Evolutionary conservation across 2,329 filamentous ascomycete genomes (phyloP).

Genomic region (Venturia pyrina): DNA sequence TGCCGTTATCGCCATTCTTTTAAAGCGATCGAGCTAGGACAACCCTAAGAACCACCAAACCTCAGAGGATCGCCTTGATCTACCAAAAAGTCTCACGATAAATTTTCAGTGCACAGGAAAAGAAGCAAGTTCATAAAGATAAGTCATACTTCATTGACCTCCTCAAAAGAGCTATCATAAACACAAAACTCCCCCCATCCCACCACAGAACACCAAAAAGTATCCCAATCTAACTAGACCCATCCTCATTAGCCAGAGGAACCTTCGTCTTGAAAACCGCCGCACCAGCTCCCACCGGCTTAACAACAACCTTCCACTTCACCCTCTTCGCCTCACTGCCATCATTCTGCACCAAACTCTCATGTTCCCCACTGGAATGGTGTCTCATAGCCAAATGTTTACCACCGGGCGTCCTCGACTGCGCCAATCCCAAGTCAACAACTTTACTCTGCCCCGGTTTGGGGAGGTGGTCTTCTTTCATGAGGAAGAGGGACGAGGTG

Average conservation of each 20-base stretch:
- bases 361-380: slow-evolving; percentile 7
- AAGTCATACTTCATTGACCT: too few relatives aligned
- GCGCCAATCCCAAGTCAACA: slow-evolving; percentile 6
- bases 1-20: too few relatives aligned
- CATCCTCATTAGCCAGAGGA: not conserved
- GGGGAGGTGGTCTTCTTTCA: slow-evolving; percentile 11
- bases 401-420: not conserved
- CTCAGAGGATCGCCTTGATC: too few relatives aligned
- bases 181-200: too few relatives aligned
- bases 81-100: too few relatives aligned
- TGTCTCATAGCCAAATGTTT: slow-evolving; percentile 11
- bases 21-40: too few relatives aligned
- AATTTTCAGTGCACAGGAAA: too few relatives aligned
- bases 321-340: slow-evolving; percentile 5
- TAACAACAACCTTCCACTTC: slow-evolving; percentile 10
- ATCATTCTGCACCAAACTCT: slow-evolving; percentile 2
- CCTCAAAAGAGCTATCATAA: too few relatives aligned
- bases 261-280: not conserved
- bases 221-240: not conserved
- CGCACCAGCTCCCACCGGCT: not conserved
- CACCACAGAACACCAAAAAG: too few relatives aligned
- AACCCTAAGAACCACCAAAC: too few relatives aligned
- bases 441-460: slow-evolving; percentile 6
- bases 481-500: slow-evolving; percentile 6
- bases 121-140: too few relatives aligned